Conservation (phyloP, 768 basidiomycete genomes). For the Suillus alpinus region DNA sequence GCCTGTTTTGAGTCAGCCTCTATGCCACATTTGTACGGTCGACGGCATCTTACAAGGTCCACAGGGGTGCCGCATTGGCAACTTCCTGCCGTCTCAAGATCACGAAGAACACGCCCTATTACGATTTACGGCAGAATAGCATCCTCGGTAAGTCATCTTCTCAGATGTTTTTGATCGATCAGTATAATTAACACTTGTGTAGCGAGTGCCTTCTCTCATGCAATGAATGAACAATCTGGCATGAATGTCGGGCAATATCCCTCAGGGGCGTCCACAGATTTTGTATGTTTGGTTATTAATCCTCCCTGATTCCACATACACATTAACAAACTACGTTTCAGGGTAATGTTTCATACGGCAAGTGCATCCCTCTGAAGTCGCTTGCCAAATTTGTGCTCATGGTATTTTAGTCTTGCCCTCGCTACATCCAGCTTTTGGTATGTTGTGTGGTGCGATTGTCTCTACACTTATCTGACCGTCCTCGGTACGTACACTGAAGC, state of each 20-base stretch:
- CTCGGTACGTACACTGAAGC: constrained; percentile 35
- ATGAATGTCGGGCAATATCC: constrained; percentile 33
- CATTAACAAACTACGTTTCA: constrained; percentile 29
- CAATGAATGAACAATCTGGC: constrained; percentile 44
- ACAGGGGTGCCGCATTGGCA: constrained; percentile 66
- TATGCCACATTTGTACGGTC: not conserved
- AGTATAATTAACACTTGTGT: constrained; percentile 6
- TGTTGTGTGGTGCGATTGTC: constrained; percentile 14
- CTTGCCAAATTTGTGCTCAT: constrained; percentile 13
- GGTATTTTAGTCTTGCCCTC: constrained; percentile 50
- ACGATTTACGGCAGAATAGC: constrained; percentile 58
- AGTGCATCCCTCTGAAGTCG: constrained; percentile 25
- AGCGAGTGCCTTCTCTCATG: constrained; percentile 56
- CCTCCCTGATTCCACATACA: not conserved
- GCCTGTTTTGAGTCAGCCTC: constrained; percentile 67
- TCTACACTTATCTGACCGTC: constrained; percentile 26
- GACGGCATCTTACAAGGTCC: constrained; percentile 8
- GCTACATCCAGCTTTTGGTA: constrained; percentile 63
- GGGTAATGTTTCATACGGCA: constrained; percentile 75
- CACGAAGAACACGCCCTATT: constrained; percentile 40
- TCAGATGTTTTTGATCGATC: not conserved
- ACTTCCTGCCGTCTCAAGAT: constrained; percentile 55
- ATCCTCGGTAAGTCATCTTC: constrained; percentile 43
- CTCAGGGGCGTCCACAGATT: constrained; percentile 70
- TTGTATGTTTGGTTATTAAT: constrained; percentile 46